Percentiles rank a stretch among this genome's conserved stretches.
These are phyloP conservation scores for Emericellopsis atlantica DNA, from an alignment of 2,329 filamentous ascomycete genomes.

Conservation along the genomic window DNA sequence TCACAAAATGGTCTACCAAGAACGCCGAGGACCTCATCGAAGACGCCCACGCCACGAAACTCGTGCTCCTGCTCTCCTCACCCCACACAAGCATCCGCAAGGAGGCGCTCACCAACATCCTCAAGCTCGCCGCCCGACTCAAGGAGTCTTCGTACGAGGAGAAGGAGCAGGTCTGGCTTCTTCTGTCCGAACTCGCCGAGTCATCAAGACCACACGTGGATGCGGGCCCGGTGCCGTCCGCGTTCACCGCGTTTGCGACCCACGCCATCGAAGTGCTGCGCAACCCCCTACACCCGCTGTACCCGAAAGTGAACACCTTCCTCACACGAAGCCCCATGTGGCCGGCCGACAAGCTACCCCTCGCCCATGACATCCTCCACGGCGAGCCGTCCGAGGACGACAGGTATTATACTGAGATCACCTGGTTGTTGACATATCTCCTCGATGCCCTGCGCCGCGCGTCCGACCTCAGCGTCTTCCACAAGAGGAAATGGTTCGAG, in stretches of 20 bases:
- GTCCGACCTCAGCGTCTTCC: conserved; percentile 48
- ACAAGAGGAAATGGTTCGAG: conserved; percentile 57
- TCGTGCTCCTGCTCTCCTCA: conserved; percentile 68
- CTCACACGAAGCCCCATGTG: conserved; percentile 68
- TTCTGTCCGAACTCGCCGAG: conserved; percentile 70
- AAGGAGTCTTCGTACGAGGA: conserved; percentile 62
- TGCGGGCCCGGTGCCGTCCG: conserved; percentile 51
- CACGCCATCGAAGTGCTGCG: conserved; percentile 57
- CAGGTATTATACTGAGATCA: conserved; percentile 57
- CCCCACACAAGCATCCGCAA: conserved; percentile 62
- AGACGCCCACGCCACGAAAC: conserved; percentile 55
- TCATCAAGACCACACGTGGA: conserved; percentile 48
- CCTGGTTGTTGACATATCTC: conserved; percentile 63
- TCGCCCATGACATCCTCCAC: conserved; percentile 50
- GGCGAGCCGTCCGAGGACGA: conserved; percentile 62
- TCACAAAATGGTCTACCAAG: conserved; percentile 60
- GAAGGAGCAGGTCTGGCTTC: conserved; percentile 64
- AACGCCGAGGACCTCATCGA: conserved; percentile 68
- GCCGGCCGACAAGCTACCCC: conserved; percentile 59
- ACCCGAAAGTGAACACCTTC: conserved; percentile 76
- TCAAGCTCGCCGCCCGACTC: conserved; percentile 50
- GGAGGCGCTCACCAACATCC: conserved; percentile 60
- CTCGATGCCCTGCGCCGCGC: conserved; percentile 51
- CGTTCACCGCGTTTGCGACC: conserved; percentile 64
- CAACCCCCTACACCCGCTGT: conserved; percentile 71